These are phyloP conservation scores for Cryptococcus sp. DNA, from an alignment of 1,284 basidiomycete species.

Conservation along the genomic window DNA sequence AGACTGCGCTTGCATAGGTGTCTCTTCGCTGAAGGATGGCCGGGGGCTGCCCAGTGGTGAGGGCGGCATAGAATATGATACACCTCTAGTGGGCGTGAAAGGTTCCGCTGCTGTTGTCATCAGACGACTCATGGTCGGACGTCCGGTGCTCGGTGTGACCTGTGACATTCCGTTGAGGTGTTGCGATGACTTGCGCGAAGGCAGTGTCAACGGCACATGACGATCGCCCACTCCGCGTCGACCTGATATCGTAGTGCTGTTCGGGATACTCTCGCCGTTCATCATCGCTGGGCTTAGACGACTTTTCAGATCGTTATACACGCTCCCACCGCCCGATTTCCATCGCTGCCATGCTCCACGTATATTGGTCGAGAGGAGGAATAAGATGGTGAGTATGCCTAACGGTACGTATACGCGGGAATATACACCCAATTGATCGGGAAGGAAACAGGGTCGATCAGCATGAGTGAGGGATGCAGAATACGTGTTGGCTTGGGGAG, in stretches of 20 bases:
- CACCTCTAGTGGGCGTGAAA: background rate
- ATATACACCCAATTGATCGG: slow-evolving; percentile 67
- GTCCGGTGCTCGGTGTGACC: slow-evolving; percentile 3
- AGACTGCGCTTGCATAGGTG: slow-evolving; percentile 1
- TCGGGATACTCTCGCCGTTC: slow-evolving; percentile 15
- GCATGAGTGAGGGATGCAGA: slow-evolving; percentile 46
- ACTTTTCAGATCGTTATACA: slow-evolving; percentile 21
- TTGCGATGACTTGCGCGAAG: slow-evolving; percentile 41
- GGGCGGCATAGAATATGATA: slow-evolving; percentile 28
- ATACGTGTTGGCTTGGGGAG: slow-evolving; percentile 47
- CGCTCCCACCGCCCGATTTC: slow-evolving; percentile 9
- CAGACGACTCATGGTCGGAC: slow-evolving; percentile 6
- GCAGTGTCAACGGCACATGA: slow-evolving; percentile 36
- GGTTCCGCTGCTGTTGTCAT: slow-evolving; percentile 6
- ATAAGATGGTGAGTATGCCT: slow-evolving; percentile 54
- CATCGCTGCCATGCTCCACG: slow-evolving; percentile 35
- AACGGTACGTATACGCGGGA: slow-evolving; percentile 62
- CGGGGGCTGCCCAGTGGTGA: slow-evolving; percentile 31
- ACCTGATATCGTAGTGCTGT: slow-evolving; percentile 5
- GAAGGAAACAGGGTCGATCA: slow-evolving; percentile 66
- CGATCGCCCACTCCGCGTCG: slow-evolving; percentile 27
- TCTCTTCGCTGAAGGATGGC: slow-evolving; percentile 14
- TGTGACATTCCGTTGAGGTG: slow-evolving; percentile 25
- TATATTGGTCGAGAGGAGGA: slow-evolving; percentile 49
- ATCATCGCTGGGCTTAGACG: slow-evolving; percentile 20